Evolutionary conservation across 768 basidiomycete genomes (phyloP).

Genomic region (Tephrocybe rancida): DNA sequence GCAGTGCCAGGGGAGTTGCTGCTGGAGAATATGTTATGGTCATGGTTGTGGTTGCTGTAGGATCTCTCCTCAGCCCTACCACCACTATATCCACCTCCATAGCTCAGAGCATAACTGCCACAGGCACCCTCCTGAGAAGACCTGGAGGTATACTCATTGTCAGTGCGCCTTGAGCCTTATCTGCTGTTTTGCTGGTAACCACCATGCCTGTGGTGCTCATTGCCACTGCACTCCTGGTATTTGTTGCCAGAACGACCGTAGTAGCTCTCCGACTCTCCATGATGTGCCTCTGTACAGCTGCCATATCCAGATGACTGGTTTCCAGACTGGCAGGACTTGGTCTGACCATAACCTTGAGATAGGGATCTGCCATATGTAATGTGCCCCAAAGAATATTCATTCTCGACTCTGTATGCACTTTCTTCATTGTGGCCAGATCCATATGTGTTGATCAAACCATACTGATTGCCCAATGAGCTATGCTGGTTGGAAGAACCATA

Average conservation of each 20-base stretch:
- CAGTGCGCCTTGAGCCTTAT: background rate
- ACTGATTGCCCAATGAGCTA: conserved; percentile 3
- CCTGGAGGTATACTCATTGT: background rate
- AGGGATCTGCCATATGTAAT: conserved; percentile 1
- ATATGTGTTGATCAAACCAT: background rate
- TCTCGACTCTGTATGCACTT: conserved; percentile 6
- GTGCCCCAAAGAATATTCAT: conserved; percentile 2
- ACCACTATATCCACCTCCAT: conserved; percentile 20
- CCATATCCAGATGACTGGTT: conserved; percentile 7
- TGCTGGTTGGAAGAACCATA: background rate
- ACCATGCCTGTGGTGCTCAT: too few relatives aligned
- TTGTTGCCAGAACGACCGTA: background rate
- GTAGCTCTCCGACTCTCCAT: conserved; percentile 5
- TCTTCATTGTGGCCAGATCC: background rate
- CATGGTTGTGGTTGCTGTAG: conserved; percentile 3
- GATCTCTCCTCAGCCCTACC: conserved; percentile 16
- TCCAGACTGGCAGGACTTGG: conserved; percentile 5
- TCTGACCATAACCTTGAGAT: conserved; percentile 1
- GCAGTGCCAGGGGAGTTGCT: too few relatives aligned
- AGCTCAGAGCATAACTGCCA: conserved; percentile 17
- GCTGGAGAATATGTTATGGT: too few relatives aligned
- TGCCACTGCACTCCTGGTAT: background rate
- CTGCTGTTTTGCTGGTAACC: background rate
- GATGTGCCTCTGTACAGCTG: background rate
- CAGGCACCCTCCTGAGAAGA: conserved; percentile 21